Conservation (phyloP, 352 stramenopile species). For the Globisporangium paroecandrum region DNA sequence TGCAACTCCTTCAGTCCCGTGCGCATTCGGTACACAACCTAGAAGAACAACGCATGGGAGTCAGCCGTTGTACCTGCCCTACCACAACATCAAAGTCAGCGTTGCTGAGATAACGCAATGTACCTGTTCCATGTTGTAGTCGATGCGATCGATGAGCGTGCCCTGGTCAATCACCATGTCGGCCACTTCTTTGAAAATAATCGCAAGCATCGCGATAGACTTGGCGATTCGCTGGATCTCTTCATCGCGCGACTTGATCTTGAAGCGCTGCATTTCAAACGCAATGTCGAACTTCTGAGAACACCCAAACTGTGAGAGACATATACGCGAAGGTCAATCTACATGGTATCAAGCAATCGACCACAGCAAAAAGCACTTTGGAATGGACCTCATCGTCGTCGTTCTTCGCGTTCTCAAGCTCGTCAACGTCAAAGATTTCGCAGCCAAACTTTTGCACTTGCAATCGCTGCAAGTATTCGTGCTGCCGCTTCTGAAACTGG, state of each 20-base stretch:
- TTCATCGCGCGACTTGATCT: slow-evolving; percentile 55
- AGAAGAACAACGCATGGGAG: neutral
- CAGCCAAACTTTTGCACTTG: slow-evolving; percentile 74
- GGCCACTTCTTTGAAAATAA: slow-evolving; percentile 77
- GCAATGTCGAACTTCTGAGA: slow-evolving; percentile 30
- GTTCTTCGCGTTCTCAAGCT: slow-evolving; percentile 13
- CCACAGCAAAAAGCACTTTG: neutral
- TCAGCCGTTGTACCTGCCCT: neutral
- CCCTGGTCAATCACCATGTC: slow-evolving; percentile 84
- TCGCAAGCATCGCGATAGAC: slow-evolving; percentile 60
- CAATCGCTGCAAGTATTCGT: slow-evolving; percentile 68
- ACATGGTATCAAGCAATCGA: neutral
- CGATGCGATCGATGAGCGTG: slow-evolving; percentile 78
- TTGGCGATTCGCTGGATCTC: slow-evolving; percentile 80
- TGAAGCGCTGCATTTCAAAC: slow-evolving; percentile 34
- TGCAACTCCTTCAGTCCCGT: slow-evolving; percentile 59
- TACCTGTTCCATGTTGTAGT: slow-evolving; percentile 88
- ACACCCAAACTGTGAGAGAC: neutral
- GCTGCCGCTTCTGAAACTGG: slow-evolving; percentile 61
- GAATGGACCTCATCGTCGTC: neutral
- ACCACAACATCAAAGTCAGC: neutral
- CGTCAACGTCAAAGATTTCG: slow-evolving; percentile 54
- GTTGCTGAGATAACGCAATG: neutral
- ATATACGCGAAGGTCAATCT: neutral
- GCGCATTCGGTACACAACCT: slow-evolving; percentile 61